Percentiles rank a stretch among this genome's conserved stretches.
Evolutionary conservation across 768 basidiomycete genomes (phyloP).

Genomic region (Suillus luteus): DNA sequence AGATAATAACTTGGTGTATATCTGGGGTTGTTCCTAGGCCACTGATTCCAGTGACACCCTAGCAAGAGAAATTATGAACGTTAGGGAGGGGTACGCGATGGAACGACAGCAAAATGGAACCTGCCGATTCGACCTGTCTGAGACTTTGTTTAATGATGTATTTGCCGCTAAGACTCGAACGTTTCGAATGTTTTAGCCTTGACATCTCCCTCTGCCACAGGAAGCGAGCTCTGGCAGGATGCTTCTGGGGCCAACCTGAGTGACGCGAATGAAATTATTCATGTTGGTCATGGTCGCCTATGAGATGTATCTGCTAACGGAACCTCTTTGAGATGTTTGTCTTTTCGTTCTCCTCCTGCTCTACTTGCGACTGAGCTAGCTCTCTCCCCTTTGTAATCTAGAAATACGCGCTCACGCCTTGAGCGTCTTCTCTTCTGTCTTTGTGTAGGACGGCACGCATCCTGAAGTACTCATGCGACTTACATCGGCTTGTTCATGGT

Average conservation of each 20-base stretch:
- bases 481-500: not conserved
- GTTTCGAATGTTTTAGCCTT: constrained; percentile 83
- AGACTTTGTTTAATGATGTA: constrained; percentile 79
- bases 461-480: not conserved
- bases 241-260: constrained; percentile 22
- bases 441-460: not conserved
- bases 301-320: no score
- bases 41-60: constrained; percentile 46
- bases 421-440: not conserved
- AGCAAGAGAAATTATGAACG: not conserved
- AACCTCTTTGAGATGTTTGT: not conserved
- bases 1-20: constrained; percentile 58
- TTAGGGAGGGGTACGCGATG: constrained; percentile 46
- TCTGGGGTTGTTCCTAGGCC: constrained; percentile 92
- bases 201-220: constrained; percentile 66
- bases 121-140: constrained; percentile 80
- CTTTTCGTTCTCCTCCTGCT: not conserved
- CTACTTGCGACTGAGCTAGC: not conserved
- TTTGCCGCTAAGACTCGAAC: constrained; percentile 52
- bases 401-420: not conserved
- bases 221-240: constrained; percentile 57
- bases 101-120: constrained; percentile 73
- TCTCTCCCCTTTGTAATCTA: not conserved
- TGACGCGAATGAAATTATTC: not conserved
- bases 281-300: no score